Evolutionary conservation across 176 grass and related monocot species (phyloP), one percentile per base, ranked within the genome.

Genomic region (Zizania latifolia): DNA sequence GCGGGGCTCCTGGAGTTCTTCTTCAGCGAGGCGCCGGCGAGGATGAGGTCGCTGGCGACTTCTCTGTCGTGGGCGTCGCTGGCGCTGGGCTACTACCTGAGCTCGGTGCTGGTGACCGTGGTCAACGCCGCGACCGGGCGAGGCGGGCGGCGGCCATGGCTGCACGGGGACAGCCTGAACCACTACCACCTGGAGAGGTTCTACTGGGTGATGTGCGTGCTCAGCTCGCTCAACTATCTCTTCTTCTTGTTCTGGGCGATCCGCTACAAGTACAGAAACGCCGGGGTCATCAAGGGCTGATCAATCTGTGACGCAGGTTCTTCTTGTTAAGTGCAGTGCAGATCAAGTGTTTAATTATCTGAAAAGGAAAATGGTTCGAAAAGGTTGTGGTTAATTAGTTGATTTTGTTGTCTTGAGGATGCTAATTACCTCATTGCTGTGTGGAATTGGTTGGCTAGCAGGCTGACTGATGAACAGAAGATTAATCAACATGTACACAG

Each of bases 1-100:
- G 91, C 95, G 0, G 95, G 95, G 9, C 61, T 94, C 58, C 82
- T 99, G 10, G 95, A 99, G 84, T 99, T 99, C 70, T 99, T 99
- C 86, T 94, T 99, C 78, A 90, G 86, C 78, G 91, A 94, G 86
- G 89, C 95, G 58, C 91, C 95, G 13, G 6, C 91, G 37, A 13
- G 81, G 78, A 99, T 99, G 95, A 36, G 91, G 2, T 90, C 95
- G 30, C 84, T 98, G 2, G 91, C 91, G 8, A 98, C 95, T 35
- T 78, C 91, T 39, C 84, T 98, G 23, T 98, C 91, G 30, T 94
- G 88, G 91, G 89, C 91, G 70, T 94, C 95, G 56, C 84, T 98
- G 27, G 91, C 95, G 85, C 58, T 94, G 10, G 95, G 95, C 0
- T 98, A 94, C 45, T 98, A 94, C 68, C 80, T 98, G 6, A 98